A percentile compares a stretch with the other conserved stretches of the same genome.
Conservation (phyloP, 2,329 filamentous ascomycete genomes). For the Botrytis medusae region DNA sequence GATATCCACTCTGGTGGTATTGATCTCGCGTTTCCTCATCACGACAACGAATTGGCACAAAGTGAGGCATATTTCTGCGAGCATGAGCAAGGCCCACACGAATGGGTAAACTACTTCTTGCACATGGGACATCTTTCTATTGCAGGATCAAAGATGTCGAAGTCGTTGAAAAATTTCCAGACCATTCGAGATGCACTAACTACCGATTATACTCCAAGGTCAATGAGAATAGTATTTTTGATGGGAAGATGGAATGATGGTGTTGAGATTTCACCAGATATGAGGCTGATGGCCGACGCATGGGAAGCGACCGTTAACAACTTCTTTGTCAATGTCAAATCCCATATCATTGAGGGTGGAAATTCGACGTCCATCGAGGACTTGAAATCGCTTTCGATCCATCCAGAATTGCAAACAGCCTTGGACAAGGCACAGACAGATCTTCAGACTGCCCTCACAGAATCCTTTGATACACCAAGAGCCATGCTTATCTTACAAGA, state of each 20-base stretch:
- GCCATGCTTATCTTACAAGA: constrained; percentile 78
- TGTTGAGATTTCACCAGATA: constrained; percentile 83
- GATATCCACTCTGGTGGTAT: constrained; percentile 85
- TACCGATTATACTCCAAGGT: constrained; percentile 70
- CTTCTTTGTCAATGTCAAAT: constrained; percentile 54
- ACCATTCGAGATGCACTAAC: constrained; percentile 82
- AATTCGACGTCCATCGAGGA: constrained; percentile 26
- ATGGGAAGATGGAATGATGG: constrained; percentile 88
- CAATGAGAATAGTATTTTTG: constrained; percentile 81
- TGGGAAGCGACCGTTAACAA: constrained; percentile 62
- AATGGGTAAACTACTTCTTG: constrained; percentile 65
- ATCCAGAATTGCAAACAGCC: constrained; percentile 19
- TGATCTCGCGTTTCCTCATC: constrained; percentile 87
- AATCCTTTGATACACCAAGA: constrained; percentile 83
- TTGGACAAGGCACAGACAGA: constrained; percentile 55
- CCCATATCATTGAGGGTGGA: constrained; percentile 14
- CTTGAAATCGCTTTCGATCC: constrained; percentile 21
- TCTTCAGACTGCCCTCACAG: constrained; percentile 61
- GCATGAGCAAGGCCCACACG: constrained; percentile 20
- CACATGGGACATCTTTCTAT: constrained; percentile 95
- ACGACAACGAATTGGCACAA: constrained; percentile 89
- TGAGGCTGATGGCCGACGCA: constrained; percentile 69
- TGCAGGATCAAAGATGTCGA: constrained; percentile 91
- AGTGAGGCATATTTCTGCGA: constrained; percentile 72
- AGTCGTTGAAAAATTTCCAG: constrained; percentile 92